Percentiles rank a stretch among this genome's conserved stretches.
Evolutionary conservation across 208 protist species (phyloP).

Genomic region (Crithidia acanthocephali): DNA sequence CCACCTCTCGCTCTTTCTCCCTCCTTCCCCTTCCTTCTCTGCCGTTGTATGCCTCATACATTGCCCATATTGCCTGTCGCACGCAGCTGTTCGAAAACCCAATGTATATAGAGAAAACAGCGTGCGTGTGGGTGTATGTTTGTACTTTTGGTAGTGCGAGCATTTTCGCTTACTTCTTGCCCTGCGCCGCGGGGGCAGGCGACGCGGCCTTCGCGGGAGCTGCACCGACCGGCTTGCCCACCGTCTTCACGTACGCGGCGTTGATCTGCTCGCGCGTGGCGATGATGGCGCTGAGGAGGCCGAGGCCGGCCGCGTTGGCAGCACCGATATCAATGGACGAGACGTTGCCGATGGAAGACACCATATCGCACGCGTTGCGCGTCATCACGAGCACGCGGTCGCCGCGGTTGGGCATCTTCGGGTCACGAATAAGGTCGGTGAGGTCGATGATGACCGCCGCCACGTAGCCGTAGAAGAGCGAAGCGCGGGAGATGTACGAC

Average conservation of each 20-base stretch:
- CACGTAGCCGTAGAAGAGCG: constrained; percentile 76
- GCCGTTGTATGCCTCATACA: too few relatives aligned
- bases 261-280: constrained; percentile 60
- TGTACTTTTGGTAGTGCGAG: not conserved
- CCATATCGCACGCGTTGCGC: constrained; percentile 76
- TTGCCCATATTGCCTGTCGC: too few relatives aligned
- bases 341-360: constrained; percentile 66
- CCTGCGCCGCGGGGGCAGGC: not conserved
- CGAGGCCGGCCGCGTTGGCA: constrained; percentile 44
- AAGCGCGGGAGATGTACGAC: constrained; percentile 44
- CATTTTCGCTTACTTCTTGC: constrained; percentile 20
- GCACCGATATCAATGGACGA: constrained; percentile 49
- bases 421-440: constrained; percentile 57
- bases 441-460: constrained; percentile 60
- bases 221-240: constrained; percentile 16
- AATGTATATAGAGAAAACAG: too few relatives aligned
- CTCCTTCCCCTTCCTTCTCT: too few relatives aligned
- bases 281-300: constrained; percentile 71
- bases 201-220: constrained; percentile 5
- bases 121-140: not conserved
- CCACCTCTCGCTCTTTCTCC: too few relatives aligned
- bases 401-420: constrained; percentile 35
- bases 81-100: too few relatives aligned
- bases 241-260: constrained; percentile 31
- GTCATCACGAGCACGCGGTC: constrained; percentile 52